Percentiles rank a stretch among this genome's conserved stretches.
Evolutionary conservation across 148 eudicot genomes (phyloP).

Genomic region (Euryodendron excelsum): DNA sequence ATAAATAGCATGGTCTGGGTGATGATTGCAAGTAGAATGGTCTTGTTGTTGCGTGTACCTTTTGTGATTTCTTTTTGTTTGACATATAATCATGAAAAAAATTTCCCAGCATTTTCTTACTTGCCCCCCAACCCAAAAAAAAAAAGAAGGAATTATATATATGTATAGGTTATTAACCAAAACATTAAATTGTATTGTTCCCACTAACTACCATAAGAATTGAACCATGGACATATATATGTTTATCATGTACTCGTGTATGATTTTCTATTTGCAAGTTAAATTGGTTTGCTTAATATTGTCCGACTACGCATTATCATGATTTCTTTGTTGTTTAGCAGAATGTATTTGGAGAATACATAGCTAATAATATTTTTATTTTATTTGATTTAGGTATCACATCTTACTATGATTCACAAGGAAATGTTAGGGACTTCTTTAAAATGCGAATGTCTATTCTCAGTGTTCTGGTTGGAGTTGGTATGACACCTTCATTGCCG

Average conservation of each 20-base stretch:
- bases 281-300: not conserved
- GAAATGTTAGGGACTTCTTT: slow-evolving; percentile 55
- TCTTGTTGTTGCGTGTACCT: not conserved
- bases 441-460: slow-evolving; percentile 55
- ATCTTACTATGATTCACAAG: slow-evolving; percentile 66
- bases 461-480: slow-evolving; percentile 57
- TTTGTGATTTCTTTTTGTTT: too few species aligned
- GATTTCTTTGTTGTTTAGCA: not conserved
- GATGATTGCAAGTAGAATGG: not conserved
- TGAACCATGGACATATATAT: not conserved
- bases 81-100: too few species aligned
- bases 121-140: too few species aligned
- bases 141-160: too few species aligned
- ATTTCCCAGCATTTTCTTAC: too few species aligned
- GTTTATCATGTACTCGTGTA: not conserved
- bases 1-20: not conserved
- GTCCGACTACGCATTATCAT: not conserved
- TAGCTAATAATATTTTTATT: not conserved
- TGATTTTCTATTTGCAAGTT: not conserved
- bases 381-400: slow-evolving; percentile 60
- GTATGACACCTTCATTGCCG: slow-evolving; percentile 80
- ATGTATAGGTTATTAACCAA: too few species aligned
- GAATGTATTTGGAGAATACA: not conserved
- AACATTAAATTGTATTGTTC: too few species aligned
- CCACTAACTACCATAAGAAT: not conserved